phyloP scores from a whole-genome alignment of 768 basidiomycete genomes.

The Sistotremastrum niveocremeum region DNA sequence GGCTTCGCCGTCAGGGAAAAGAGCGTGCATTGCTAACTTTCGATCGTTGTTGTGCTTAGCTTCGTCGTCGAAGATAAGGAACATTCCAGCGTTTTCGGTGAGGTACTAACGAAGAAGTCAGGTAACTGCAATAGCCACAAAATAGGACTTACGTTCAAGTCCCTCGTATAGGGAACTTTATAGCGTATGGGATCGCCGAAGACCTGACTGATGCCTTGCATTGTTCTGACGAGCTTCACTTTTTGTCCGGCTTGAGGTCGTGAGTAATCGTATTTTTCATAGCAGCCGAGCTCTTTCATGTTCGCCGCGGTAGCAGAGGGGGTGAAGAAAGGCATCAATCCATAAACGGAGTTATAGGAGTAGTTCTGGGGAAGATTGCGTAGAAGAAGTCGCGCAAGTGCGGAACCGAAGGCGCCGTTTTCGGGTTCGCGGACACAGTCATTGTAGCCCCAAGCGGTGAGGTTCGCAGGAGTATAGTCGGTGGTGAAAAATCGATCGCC shows the following conservation, averaged over 20 bases:
- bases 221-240: slow-evolving; percentile 20
- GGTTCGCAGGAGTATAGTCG: slow-evolving; percentile 11
- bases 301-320: slow-evolving; percentile 10
- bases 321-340: not conserved
- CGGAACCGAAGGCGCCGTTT: slow-evolving; percentile 5
- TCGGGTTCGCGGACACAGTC: slow-evolving; percentile 7
- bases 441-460: slow-evolving; percentile 8
- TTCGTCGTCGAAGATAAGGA: slow-evolving; percentile 25
- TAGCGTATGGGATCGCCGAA: slow-evolving; percentile 23
- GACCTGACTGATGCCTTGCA: slow-evolving; percentile 21
- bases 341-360: not conserved
- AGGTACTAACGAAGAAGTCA: slow-evolving; percentile 10
- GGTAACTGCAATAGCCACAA: slow-evolving; percentile 15
- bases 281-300: slow-evolving; percentile 26
- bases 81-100: slow-evolving; percentile 9
- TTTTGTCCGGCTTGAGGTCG: slow-evolving; percentile 20
- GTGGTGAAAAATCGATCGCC: slow-evolving; percentile 12
- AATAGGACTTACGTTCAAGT: slow-evolving; percentile 14
- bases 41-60: slow-evolving; percentile 21
- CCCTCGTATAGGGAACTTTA: slow-evolving; percentile 20
- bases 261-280: slow-evolving; percentile 27
- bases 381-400: slow-evolving; percentile 4
- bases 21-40: slow-evolving; percentile 17
- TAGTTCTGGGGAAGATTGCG: slow-evolving; percentile 4
- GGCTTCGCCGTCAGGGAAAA: slow-evolving; percentile 24